Base-by-base conservation (phyloP, 2,329 filamentous ascomycete species). In the Alternaria dauci region DNA sequence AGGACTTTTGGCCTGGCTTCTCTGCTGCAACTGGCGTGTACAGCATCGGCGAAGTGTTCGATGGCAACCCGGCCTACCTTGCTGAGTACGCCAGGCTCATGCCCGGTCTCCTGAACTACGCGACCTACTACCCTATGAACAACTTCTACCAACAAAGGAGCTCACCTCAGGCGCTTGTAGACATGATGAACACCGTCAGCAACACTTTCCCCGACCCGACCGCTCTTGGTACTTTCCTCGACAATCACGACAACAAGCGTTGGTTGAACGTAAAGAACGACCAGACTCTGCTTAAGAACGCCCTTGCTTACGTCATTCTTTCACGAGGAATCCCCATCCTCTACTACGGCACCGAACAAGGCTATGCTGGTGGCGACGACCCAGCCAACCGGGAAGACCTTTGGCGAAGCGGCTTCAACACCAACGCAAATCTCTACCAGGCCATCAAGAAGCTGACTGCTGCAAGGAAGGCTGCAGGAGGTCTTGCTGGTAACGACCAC, bases 91-190 rank as follows among this genome's bases (percentile, higher is more conserved):
- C 87, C 43, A 76, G 80, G 48, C 74, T 82, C 55, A 82, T 89
- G 79, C 81, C 81, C n/a, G 87, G 87, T 14, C 75, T 90, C 30
- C 76, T 90, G 61, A 88, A 90, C 77, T 90, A 88, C 65, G 82
- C 86, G 0, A 74, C 79, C 67, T 86, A 80, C 66, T 80, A 80
- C 55, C 70, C 74, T 0, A 74, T 80, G 71, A 79, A 74, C 55
- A 71, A 70, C 34, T 76, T 77, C 48, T 79, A 76, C 63, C 73
- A 75, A 44, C 74, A 77, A 42, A 72, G 59, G 30, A 71, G 71
- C 16, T 71, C 66, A 8, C 59, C 74, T 4, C 71, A 77, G 55
- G 70, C 62, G 14, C 70, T 79, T 2, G 75, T 78, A 9, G 71
- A 77, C 52, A 76, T 77, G 67, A 69, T 76, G 61, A 71, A 79